Percentiles rank a stretch among this genome's conserved stretches.
phyloP scores from a whole-genome alignment of 2,329 filamentous ascomycete species.

The Alternaria panax region DNA sequence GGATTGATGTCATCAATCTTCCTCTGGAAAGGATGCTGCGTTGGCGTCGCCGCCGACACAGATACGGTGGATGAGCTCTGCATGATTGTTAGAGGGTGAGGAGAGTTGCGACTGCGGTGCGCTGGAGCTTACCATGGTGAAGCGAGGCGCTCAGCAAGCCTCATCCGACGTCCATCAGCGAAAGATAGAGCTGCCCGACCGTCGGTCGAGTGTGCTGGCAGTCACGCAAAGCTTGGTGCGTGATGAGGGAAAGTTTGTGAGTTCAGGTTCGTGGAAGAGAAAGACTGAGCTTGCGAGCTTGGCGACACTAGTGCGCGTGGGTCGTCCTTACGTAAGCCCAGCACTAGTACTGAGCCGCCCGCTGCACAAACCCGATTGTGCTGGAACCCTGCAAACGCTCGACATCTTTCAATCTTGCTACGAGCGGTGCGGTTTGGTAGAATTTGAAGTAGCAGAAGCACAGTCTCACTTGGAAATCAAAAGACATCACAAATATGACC shows the following conservation, averaged over 20 bases:
- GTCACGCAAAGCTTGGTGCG: slow-evolving; percentile 42
- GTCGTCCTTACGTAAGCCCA: slow-evolving; percentile 24
- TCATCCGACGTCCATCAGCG: slow-evolving; percentile 50
- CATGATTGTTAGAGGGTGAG: slow-evolving; percentile 22
- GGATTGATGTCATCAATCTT: slow-evolving; percentile 85
- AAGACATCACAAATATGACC: slow-evolving; percentile 26
- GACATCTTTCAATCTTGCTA: slow-evolving; percentile 21
- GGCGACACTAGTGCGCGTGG: slow-evolving; percentile 25
- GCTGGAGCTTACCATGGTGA: slow-evolving; percentile 45
- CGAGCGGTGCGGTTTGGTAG: slow-evolving; percentile 9
- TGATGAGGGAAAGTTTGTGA: slow-evolving; percentile 30
- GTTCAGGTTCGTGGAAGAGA: slow-evolving; percentile 32
- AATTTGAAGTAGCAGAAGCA: slow-evolving; percentile 16
- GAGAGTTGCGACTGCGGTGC: slow-evolving; percentile 17
- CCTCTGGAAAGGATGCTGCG: slow-evolving; percentile 77
- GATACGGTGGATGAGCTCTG: slow-evolving; percentile 72
- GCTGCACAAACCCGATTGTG: slow-evolving; percentile 21
- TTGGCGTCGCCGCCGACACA: slow-evolving; percentile 75
- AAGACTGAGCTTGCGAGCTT: slow-evolving; percentile 38
- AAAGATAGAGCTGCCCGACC: slow-evolving; percentile 39
- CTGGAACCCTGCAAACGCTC: slow-evolving; percentile 23
- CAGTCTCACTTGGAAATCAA: neutral
- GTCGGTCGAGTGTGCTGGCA: slow-evolving; percentile 39
- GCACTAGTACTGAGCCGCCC: slow-evolving; percentile 18
- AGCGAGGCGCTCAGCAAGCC: slow-evolving; percentile 36